These are phyloP conservation scores for Picea mariana DNA, from an alignment of 83 land plant genomes.

Conservation along the genomic window DNA sequence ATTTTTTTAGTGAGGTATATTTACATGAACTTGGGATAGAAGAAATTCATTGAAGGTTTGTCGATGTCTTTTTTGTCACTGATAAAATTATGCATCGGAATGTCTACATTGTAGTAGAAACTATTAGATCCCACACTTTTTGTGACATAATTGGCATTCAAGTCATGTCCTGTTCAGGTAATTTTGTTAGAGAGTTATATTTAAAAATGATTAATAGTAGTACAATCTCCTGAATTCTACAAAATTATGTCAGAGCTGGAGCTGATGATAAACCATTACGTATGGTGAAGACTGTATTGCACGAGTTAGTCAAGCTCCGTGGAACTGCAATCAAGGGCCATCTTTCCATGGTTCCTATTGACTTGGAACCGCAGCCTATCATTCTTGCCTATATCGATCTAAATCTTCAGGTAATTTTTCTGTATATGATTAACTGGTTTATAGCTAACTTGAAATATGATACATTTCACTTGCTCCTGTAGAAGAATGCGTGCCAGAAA, in stretches of 20 bases:
- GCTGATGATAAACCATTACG: slow-evolving; percentile 99
- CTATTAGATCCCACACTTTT: not conserved
- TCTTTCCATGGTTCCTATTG: slow-evolving; percentile 98
- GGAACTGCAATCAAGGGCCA: slow-evolving; percentile 99
- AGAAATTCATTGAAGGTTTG: too few species aligned
- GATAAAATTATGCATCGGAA: not conserved
- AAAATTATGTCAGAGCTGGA: slow-evolving; percentile 70
- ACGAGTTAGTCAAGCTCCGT: slow-evolving; percentile 97
- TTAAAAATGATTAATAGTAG: not conserved
- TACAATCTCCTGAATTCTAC: not conserved
- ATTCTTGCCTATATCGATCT: slow-evolving; percentile 99
- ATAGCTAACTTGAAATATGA: not conserved
- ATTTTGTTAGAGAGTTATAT: not conserved
- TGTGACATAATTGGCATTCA: not conserved
- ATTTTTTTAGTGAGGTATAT: too few species aligned
- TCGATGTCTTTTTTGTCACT: not conserved
- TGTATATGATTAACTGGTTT: slow-evolving; percentile 2
- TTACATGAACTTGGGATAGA: too few species aligned
- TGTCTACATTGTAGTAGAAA: not conserved
- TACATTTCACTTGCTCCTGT: too few species aligned
- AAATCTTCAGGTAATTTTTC: slow-evolving; percentile 82
- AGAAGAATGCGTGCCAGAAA: not conserved
- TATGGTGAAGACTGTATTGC: slow-evolving; percentile 99
- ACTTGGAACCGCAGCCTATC: slow-evolving; percentile 96
- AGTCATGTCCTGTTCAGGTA: not conserved